Evolutionary conservation across 78 protist species (phyloP), one percentile per base, ranked within the genome.

Genomic region (Dictyostelium intermedium): DNA sequence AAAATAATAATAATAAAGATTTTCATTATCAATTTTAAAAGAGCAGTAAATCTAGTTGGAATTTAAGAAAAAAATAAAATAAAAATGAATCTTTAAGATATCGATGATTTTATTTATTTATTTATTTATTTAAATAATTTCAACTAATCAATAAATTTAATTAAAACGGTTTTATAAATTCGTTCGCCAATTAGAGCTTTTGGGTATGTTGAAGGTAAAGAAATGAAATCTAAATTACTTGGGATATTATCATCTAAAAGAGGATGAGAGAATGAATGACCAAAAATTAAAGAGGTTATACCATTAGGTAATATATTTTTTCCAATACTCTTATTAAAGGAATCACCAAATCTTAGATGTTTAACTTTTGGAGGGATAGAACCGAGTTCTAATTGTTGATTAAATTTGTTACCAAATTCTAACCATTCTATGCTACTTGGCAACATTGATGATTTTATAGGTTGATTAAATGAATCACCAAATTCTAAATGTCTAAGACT

Each of bases 161-260:
- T 69, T 69, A 69, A 69, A 11, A 69, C 77, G 14, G 77, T 69
- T 69, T 69, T 69, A 69, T 69, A 69, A 69, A 69, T 32, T 69
- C 77, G 27, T 30, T 69, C 77, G 32, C 77, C 77, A 30, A 69
- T 69, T 69, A 25, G 10, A 69, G 30, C 30, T 69, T 32, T 69
- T 30, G 77, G 77, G 32, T 25, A 69, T 13, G 35, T 25, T 30
- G 77, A 69, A 3, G 77, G 77, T 69, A 69, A 69, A 25, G 77
- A 69, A 69, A 69, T 69, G 41, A 69, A 69, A 69, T 69, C 34
- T 27, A 69, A 27, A 13, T 27, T 25, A 69, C 43, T 10, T 69
- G 77, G 77, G 11, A 69, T 32, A 69, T 30, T 25, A 69, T 69
- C 77, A 32, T 69, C 77, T 11, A 13, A 69, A 30, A 69, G 35